phyloP scores from a whole-genome alignment of 225 moss, liverwort and hornwort species.

The Marchantia paleacea region DNA sequence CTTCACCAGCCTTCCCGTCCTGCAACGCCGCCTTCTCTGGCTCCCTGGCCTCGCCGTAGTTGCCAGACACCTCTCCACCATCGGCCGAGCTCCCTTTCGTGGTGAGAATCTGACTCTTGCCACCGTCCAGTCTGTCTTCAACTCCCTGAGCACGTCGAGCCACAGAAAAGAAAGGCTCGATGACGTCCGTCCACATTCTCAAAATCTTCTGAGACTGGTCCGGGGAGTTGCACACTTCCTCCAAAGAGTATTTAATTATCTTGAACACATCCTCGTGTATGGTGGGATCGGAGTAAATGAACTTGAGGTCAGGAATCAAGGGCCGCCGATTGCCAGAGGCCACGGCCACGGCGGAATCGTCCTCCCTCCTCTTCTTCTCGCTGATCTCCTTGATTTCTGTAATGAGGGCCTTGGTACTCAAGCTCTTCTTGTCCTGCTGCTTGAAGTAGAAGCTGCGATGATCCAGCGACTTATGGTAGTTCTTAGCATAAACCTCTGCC shows the following conservation, averaged over 20 bases:
- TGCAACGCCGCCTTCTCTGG: slow-evolving; percentile 34
- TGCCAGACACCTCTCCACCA: slow-evolving; percentile 35
- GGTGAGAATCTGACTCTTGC: slow-evolving; percentile 19
- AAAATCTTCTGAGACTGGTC: slow-evolving; percentile 70
- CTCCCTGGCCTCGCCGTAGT: slow-evolving; percentile 26
- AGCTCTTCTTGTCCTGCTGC: slow-evolving; percentile 91
- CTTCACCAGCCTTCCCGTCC: slow-evolving; percentile 19
- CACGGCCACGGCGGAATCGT: slow-evolving; percentile 56
- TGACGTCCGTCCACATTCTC: slow-evolving; percentile 53
- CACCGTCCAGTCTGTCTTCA: slow-evolving; percentile 42
- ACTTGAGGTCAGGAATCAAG: slow-evolving; percentile 57
- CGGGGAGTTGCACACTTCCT: slow-evolving; percentile 65
- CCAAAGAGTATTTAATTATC: slow-evolving; percentile 79
- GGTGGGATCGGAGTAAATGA: slow-evolving; percentile 53
- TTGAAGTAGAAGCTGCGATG: slow-evolving; percentile 96
- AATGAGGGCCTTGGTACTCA: slow-evolving; percentile 78
- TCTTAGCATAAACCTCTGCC: slow-evolving; percentile 90
- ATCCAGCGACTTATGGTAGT: slow-evolving; percentile 88
- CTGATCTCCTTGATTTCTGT: slow-evolving; percentile 81
- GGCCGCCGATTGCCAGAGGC: slow-evolving; percentile 64
- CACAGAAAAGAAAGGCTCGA: slow-evolving; percentile 75
- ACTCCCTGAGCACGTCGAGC: slow-evolving; percentile 39
- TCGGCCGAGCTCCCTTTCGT: slow-evolving; percentile 33
- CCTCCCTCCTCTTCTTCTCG: slow-evolving; percentile 74
- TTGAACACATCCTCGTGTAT: slow-evolving; percentile 79